Conservation (phyloP, 192 early-diverging fungal species). For the Coemansia javaensis region DNA sequence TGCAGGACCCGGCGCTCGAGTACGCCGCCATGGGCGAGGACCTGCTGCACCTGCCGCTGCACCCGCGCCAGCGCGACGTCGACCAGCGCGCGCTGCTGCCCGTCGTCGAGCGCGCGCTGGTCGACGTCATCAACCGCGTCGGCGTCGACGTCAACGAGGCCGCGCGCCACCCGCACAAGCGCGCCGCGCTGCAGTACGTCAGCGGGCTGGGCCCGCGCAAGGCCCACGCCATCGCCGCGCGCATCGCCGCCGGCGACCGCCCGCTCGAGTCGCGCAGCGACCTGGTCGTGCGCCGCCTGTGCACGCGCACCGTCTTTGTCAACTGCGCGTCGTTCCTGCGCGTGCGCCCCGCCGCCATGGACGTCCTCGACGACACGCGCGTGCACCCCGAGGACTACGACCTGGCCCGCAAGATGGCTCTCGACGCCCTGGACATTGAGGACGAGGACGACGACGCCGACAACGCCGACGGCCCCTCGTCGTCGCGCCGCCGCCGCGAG, state of each 20-base stretch:
- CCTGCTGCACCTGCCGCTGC: constrained; percentile 61
- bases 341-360: constrained; percentile 64
- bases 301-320: constrained; percentile 75
- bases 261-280: constrained; percentile 63
- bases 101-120: constrained; percentile 76
- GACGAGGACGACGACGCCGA: constrained; percentile 66
- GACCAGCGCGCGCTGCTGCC: constrained; percentile 62
- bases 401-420: constrained; percentile 93
- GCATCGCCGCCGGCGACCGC: constrained; percentile 7
- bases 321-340: constrained; percentile 92
- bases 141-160: constrained; percentile 92
- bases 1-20: constrained; percentile 78
- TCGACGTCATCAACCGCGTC: constrained; percentile 75
- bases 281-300: constrained; percentile 62
- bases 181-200: constrained; percentile 78
- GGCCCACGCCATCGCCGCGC: constrained; percentile 69
- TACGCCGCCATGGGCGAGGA: constrained; percentile 71
- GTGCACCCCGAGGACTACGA: constrained; percentile 96
- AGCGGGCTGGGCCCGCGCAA: constrained; percentile 93
- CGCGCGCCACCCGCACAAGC: constrained; percentile 59
- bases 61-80: constrained; percentile 69
- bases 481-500: constrained; percentile 5
- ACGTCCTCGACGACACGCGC: constrained; percentile 89
- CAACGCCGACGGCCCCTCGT: no score
- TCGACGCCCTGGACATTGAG: constrained; percentile 88